These are phyloP conservation scores for Graphilbum fragrans DNA, from an alignment of 2,329 filamentous ascomycete genomes.

Conservation along the genomic window DNA sequence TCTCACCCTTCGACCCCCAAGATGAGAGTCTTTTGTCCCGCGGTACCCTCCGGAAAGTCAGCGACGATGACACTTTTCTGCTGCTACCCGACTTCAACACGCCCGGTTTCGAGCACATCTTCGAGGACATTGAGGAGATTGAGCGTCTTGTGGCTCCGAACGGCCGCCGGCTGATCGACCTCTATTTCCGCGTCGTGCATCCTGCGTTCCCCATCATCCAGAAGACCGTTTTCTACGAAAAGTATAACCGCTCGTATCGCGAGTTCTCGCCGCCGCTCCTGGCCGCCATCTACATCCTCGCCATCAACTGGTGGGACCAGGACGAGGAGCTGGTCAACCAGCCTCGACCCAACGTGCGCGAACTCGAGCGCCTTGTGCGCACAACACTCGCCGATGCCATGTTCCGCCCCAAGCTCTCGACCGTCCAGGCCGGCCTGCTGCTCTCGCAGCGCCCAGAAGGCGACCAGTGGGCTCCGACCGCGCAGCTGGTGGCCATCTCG, in stretches of 20 bases:
- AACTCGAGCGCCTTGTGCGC: conserved; percentile 21
- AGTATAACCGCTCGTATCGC: conserved; percentile 42
- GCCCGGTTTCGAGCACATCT: conserved; percentile 57
- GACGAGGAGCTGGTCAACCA: conserved; percentile 36
- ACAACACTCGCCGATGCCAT: conserved; percentile 34
- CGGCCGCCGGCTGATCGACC: conserved; percentile 49
- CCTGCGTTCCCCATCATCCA: conserved; percentile 46
- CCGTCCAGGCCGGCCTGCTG: conserved; percentile 40
- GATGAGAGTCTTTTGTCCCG: conserved; percentile 66
- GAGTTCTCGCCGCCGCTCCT: conserved; percentile 48
- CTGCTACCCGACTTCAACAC: conserved; percentile 66
- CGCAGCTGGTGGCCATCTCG: conserved; percentile 42
- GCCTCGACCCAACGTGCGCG: conserved; percentile 26
- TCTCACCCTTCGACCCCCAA: conserved; percentile 68
- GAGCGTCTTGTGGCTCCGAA: conserved; percentile 56
- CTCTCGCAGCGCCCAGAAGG: conserved; percentile 36
- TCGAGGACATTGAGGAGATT: conserved; percentile 53
- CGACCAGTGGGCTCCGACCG: conserved; percentile 35
- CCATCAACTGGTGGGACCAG: conserved; percentile 48
- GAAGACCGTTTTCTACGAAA: conserved; percentile 49
- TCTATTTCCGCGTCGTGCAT: conserved; percentile 54
- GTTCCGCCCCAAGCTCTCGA: conserved; percentile 40
- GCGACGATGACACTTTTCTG: conserved; percentile 66
- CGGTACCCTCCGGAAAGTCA: conserved; percentile 62
- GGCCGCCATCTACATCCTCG: conserved; percentile 50